Base-by-base conservation (phyloP, 495 filamentous ascomycete species). In the Penicillium odoratum region DNA sequence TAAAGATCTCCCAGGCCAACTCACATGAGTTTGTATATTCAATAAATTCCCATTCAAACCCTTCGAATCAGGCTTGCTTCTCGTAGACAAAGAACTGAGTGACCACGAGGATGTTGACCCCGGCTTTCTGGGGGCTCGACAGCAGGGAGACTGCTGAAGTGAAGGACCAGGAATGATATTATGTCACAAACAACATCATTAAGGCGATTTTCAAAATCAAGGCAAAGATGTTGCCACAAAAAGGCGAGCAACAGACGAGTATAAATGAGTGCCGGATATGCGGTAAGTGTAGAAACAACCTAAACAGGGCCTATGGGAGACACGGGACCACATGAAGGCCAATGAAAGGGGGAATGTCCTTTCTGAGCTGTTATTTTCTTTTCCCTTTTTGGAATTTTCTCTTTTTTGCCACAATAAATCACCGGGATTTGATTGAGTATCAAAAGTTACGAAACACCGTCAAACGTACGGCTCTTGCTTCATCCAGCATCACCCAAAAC, bases 371-470 rank as follows among this genome's bases (percentile, higher is more conserved):
- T 59, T 44, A 42, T 53, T 51, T 59, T 48, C 18, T 26, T 51
- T 49, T 56, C 2, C 2, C 21, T 30, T 57, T 70, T 46, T 26
- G 42, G 44, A 48, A 30, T 55, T 70, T 30, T 42, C 44, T 51
- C 33, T 59, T 70, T 46, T 65, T 70, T 70, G 70, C 65, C 38
- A 61, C 63, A 47, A 60, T 62, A 65, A 70, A 67, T 67, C 62
- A 65, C 65, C 64, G 58, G 59, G 50, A 36, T 34, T 49, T 26
- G 48, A 46, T 25, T 29, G 10, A 51, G 48, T 26, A 18, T 48
- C 16, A 40, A 33, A 31, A 55, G 51, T 52, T 48, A 52, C 43
- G 48, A 52, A 45, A 38, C 47, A 59, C n/a, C 7, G 21, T 33
- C 30, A 48, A 51, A n/a, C 25, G 43, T 25, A 34, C 47, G 46